Base-by-base conservation (phyloP, 495 filamentous ascomycete genomes). In the Talaromyces trachyspermus region DNA sequence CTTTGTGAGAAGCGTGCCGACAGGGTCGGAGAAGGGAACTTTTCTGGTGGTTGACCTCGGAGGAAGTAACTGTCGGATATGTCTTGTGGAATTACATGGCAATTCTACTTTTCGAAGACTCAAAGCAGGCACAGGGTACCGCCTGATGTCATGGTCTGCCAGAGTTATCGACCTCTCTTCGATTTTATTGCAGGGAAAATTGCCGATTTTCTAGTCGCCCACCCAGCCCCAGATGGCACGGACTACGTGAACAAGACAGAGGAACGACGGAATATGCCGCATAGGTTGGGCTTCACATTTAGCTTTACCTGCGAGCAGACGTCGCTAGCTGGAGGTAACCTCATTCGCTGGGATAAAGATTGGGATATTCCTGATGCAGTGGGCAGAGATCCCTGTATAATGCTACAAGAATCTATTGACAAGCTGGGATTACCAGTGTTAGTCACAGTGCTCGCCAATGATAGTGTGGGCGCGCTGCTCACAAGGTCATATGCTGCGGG, bases 41-140 rank as follows among this genome's bases (percentile, higher is more conserved):
- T 83, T 75, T 49, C 67, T 85, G 3, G 79, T 78, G 11, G 80
- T 84, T 41, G 81, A 85, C 55, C 79, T 85, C 44, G 84, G 83
- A 6, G 84, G 84, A 11, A 83, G 79, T 2, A 88, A 88, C 52
- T 64, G 85, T 22, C 67, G 84, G 50, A 80, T 85, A 2, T 80
- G 76, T 46, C 78, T 85, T 25, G 70, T 85, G 27, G 70, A 85
- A 47, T 63, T 85, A 19, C 52, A 74, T n/a, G 74, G 76, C 7
- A 46, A 59, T 43, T 54, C 54, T 1, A 57, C 44, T 1, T 59
- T 52, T 30, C 46, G 15, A 43, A 47, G 2, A 4, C 24, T n/a
- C 54, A 56, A 12, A 45, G 12, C 20, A 59, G 52, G 35, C 39
- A 52, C 27, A 25, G 5, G 9, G 26, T 59, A 3, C 54, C 57